A percentile compares a stretch with the other conserved stretches of the same genome.
These are phyloP conservation scores for Cenococcum geophilum DNA, from an alignment of 495 filamentous ascomycete genomes.

Conservation along the genomic window DNA sequence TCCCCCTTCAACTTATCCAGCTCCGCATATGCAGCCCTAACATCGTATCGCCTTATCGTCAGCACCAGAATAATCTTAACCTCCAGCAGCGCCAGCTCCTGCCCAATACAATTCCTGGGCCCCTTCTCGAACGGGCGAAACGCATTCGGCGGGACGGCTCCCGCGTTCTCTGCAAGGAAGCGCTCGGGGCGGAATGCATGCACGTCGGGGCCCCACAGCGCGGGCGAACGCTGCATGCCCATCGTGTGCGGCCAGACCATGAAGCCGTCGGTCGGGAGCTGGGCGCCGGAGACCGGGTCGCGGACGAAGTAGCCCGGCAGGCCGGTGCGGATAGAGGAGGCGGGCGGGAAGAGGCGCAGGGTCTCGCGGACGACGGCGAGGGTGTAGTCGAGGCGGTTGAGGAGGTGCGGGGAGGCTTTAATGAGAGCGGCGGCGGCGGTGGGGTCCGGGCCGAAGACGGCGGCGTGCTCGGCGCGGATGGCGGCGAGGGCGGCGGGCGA, in stretches of 20 bases:
- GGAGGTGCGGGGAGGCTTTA: constrained; percentile 17
- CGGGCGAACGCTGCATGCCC: constrained; percentile 23
- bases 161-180: constrained; percentile 18
- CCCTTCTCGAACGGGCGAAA: constrained; percentile 35
- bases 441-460: constrained; percentile 34
- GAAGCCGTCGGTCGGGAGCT: constrained; percentile 34
- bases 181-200: constrained; percentile 24
- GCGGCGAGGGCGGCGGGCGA: constrained; percentile 36
- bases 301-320: constrained; percentile 20
- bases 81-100: constrained; percentile 37
- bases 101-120: constrained; percentile 37
- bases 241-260: constrained; percentile 30
- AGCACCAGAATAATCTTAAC: constrained; percentile 34
- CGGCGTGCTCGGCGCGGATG: constrained; percentile 38
- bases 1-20: constrained; percentile 21
- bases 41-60: constrained; percentile 30
- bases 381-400: constrained; percentile 35
- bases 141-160: constrained; percentile 19
- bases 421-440: constrained; percentile 13
- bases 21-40: constrained; percentile 29
- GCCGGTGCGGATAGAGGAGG: constrained; percentile 27
- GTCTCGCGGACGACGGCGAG: constrained; percentile 32
- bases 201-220: constrained; percentile 12
- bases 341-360: constrained; percentile 32
- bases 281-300: constrained; percentile 31